Evolutionary conservation across 208 protist genomes (phyloP), one percentile per base, ranked within the genome.

Genomic region (Herpetomonas tarakana): DNA sequence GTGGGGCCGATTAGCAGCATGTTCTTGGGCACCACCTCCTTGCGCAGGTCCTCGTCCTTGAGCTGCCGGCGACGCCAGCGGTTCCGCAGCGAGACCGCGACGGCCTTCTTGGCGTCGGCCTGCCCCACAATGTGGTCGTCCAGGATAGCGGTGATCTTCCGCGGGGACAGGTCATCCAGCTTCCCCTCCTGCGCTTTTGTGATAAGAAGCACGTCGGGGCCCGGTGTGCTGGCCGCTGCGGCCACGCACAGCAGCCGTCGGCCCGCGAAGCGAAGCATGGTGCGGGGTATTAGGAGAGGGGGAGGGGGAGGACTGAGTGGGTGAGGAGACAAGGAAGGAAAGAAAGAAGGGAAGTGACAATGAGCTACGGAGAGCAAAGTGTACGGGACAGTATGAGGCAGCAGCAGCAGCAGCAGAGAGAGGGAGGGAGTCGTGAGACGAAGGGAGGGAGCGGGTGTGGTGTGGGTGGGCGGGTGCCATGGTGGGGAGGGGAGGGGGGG

Each of bases 91-190:
- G 97, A 97, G 61, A 99, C 96, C 11, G 98, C 96, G 7, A 99
- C 96, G 0, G 98, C 96, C 22, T 78, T 71, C 73, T 99, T 99
- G 16, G 96, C 97, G 1, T 95, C 92, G 2, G 70, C 52, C 78
- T 99, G 97, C 0, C 98, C 98, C 14, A 99, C 89, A 50, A 99
- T 98, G 81, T 97, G 97, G 16, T 79, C 71, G 68, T 99, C 92
- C 3, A 99, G 74, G 55, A 98, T 87, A 1, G 70, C 71, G 1
- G 97, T 86, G 41, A 98, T 97, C 54, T 94, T 86, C 2, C 67
- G 74, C n/a, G 97, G 97, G 4, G 82, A 92, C 1, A 98, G 61
- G 16, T 82, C 79, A 29, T 91, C 84, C 14, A 94, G 68, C 58
- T 91, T 81, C 46, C 71, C 81, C 6, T 80, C 70, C 28, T 66